phyloP scores from a whole-genome alignment of 345 rosid genomes.

The Euclidium syriacum region DNA sequence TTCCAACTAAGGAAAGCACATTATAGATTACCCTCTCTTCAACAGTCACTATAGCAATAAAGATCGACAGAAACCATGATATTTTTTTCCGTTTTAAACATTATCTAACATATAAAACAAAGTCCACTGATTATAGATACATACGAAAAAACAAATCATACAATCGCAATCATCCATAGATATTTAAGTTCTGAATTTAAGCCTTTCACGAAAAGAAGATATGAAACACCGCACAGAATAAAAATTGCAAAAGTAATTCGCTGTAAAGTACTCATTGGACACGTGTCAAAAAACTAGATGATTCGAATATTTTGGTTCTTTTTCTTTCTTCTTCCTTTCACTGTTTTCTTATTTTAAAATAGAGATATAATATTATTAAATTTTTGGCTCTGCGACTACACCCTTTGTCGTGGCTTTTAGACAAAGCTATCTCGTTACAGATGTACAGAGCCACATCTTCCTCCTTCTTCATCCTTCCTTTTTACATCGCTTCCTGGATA shows the following conservation, averaged over 20 bases:
- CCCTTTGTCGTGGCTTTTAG: constrained; percentile 24
- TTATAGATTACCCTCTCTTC: too few species aligned
- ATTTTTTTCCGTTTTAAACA: too few species aligned
- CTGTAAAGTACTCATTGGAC: background rate
- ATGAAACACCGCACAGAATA: too few species aligned
- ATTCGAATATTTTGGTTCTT: background rate
- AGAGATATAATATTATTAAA: background rate
- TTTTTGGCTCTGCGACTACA: constrained; percentile 12
- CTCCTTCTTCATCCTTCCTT: background rate
- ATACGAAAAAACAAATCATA: too few species aligned
- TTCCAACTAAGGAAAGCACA: too few species aligned
- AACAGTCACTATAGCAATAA: too few species aligned
- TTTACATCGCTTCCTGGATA: constrained; percentile 7
- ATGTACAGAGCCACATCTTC: constrained; percentile 27
- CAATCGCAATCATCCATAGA: too few species aligned
- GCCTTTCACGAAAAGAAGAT: too few species aligned
- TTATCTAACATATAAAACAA: too few species aligned
- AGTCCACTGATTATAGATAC: too few species aligned
- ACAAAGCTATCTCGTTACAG: constrained; percentile 20
- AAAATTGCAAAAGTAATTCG: background rate
- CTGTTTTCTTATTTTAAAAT: background rate
- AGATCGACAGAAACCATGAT: too few species aligned
- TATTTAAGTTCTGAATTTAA: too few species aligned
- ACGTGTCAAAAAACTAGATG: background rate
- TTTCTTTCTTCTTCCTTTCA: background rate